A percentile compares a stretch with the other conserved stretches of the same genome.
Conservation (phyloP, 2,329 filamentous ascomycete genomes). For the Sclerotinia spermophila region DNA sequence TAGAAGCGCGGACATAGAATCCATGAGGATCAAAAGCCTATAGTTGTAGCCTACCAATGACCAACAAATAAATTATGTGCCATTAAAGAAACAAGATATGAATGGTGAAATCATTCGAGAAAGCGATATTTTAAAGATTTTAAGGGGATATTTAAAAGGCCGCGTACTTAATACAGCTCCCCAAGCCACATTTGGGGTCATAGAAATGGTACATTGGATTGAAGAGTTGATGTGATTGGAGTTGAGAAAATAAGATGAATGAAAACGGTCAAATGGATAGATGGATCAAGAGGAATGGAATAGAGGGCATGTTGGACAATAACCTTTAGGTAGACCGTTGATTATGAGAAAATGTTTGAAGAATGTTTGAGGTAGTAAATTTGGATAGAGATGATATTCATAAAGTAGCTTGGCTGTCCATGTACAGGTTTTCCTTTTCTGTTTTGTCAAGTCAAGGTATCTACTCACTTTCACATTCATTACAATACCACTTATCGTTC, state of each 20-base stretch:
- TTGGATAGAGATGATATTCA: not conserved
- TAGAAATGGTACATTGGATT: not conserved
- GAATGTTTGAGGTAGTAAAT: too few species aligned
- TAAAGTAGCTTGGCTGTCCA: not conserved
- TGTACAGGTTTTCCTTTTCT: not conserved
- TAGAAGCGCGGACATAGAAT: not conserved
- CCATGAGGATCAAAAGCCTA: not conserved
- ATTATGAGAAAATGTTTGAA: not conserved
- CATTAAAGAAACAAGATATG: not conserved
- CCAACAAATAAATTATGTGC: not conserved
- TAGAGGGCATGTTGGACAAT: not conserved
- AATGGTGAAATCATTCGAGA: not conserved
- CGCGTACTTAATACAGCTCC: not conserved
- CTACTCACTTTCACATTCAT: not conserved
- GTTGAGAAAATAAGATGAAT: not conserved
- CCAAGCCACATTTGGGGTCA: not conserved
- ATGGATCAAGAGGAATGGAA: not conserved
- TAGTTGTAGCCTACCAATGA: not conserved
- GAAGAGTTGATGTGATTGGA: not conserved
- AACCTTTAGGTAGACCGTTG: not conserved
- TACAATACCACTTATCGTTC: not conserved
- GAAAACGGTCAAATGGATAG: not conserved
- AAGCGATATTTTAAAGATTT: not conserved
- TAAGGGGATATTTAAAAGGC: not conserved
- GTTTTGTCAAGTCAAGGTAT: not conserved